Evolutionary conservation across 176 grass and related monocot species (phyloP).

Genomic region (Chloris gayana): DNA sequence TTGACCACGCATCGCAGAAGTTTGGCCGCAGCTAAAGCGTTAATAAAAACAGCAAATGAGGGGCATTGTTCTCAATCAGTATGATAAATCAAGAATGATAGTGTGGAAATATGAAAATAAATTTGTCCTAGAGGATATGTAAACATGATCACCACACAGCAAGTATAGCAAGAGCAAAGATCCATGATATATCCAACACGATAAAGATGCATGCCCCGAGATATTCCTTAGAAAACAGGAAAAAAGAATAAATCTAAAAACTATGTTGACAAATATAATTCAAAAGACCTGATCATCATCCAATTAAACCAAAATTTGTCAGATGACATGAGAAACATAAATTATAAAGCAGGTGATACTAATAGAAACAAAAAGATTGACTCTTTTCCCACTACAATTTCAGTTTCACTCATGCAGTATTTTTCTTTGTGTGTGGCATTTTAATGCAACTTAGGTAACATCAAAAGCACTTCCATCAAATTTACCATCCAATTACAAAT

Average conservation of each 20-base stretch:
- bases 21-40: constrained; percentile 72
- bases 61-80: not conserved
- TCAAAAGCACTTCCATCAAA: not conserved
- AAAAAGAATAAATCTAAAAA: not conserved
- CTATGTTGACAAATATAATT: not conserved
- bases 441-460: not conserved
- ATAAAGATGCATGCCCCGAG: not conserved
- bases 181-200: not conserved
- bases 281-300: not conserved
- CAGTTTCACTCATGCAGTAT: not conserved
- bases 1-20: constrained; percentile 99
- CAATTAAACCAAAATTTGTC: not conserved
- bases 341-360: not conserved
- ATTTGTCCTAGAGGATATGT: not conserved
- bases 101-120: not conserved
- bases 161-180: constrained; percentile 13
- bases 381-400: not conserved
- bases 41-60: constrained; percentile 35
- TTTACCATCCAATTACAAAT: not conserved
- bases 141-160: not conserved
- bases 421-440: not conserved
- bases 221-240: not conserved
- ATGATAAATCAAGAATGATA: not conserved
- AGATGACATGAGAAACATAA: not conserved
- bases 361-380: not conserved